These are phyloP conservation scores for Syzygium jambos DNA, from an alignment of 345 rosid species.

Conservation along the genomic window DNA sequence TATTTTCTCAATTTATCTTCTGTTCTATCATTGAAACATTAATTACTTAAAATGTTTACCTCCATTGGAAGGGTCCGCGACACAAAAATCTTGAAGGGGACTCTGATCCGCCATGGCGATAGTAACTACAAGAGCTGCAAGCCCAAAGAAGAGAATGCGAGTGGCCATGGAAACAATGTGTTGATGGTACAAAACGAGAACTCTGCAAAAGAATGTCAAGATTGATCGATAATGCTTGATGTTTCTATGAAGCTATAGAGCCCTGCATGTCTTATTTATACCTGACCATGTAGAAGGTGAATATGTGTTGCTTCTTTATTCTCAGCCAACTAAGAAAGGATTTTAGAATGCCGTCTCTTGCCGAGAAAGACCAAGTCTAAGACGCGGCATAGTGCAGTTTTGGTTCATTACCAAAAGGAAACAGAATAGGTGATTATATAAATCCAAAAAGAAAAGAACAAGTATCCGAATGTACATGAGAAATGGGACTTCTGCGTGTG, in stretches of 20 bases:
- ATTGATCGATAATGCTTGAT: not conserved
- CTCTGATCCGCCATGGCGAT: not conserved
- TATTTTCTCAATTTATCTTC: no score
- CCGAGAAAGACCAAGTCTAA: not conserved
- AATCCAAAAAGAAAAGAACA: not conserved
- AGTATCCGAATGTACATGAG: not conserved
- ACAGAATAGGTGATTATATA: not conserved
- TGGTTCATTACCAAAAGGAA: not conserved
- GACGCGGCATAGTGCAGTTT: not conserved
- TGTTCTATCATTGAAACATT: not conserved
- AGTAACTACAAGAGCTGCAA: not conserved
- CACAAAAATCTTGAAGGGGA: constrained; percentile 16
- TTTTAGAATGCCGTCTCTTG: not conserved
- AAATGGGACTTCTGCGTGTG: not conserved
- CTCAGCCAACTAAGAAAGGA: not conserved
- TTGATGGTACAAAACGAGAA: not conserved
- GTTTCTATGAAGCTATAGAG: not conserved
- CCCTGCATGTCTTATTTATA: not conserved
- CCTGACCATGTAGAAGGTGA: not conserved
- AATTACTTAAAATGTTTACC: not conserved
- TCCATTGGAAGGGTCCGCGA: not conserved
- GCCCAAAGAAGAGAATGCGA: not conserved
- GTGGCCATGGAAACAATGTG: not conserved
- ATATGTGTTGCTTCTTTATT: not conserved
- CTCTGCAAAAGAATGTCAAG: not conserved